Conservation (phyloP, 2,329 filamentous ascomycete genomes). For the Cytospora mali region DNA sequence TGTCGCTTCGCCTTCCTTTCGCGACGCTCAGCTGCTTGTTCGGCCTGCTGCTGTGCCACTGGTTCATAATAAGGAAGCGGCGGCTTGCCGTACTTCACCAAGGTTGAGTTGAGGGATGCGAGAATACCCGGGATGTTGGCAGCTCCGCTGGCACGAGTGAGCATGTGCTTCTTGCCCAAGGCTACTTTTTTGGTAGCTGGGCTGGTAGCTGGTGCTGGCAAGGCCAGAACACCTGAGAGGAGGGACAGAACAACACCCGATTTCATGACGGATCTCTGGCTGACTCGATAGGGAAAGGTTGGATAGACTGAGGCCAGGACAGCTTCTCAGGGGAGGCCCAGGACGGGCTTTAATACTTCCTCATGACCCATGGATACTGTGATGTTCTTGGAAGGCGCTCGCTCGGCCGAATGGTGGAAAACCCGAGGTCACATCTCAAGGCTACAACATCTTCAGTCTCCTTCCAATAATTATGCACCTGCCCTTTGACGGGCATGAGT, state of each 20-base stretch:
- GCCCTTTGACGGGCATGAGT: neutral
- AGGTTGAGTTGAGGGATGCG: slow-evolving; percentile 15
- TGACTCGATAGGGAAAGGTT: neutral
- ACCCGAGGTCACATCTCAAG: neutral
- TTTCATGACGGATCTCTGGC: slow-evolving; percentile 2
- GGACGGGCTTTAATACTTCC: neutral
- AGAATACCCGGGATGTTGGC: slow-evolving; percentile 13
- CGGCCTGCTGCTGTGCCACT: slow-evolving; percentile 17
- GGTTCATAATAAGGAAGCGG: slow-evolving; percentile 19
- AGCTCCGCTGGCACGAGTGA: slow-evolving; percentile 9
- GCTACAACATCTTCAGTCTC: neutral
- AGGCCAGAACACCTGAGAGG: slow-evolving; percentile 13
- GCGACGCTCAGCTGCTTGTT: slow-evolving; percentile 3
- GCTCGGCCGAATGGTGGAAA: neutral
- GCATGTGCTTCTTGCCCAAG: slow-evolving; percentile 15
- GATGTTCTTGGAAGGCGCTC: neutral
- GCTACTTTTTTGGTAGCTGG: slow-evolving; percentile 3
- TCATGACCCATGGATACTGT: neutral
- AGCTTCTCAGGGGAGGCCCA: no score
- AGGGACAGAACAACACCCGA: slow-evolving; percentile 13
- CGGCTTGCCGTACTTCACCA: slow-evolving; percentile 6
- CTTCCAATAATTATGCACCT: neutral
- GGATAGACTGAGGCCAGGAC: no score
- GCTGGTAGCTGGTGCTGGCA: slow-evolving; percentile 2
- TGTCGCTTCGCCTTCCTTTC: slow-evolving; percentile 8